Percentiles rank a stretch among this genome's conserved stretches.
Evolutionary conservation across 495 filamentous ascomycete genomes (phyloP).

Genomic region (Parathielavia hyrcaniae): DNA sequence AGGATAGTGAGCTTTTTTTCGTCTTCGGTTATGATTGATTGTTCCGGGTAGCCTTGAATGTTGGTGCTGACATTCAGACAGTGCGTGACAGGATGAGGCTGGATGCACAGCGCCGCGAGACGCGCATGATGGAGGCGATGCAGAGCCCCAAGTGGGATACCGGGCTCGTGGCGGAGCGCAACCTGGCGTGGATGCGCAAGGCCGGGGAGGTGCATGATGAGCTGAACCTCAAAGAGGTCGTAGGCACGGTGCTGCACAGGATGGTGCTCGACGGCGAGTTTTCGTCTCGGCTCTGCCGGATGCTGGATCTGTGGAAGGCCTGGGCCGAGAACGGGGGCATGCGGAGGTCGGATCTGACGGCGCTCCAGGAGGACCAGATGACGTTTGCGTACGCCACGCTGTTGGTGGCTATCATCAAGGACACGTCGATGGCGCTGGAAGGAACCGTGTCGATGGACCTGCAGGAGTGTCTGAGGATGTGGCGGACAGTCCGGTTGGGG

Average conservation of each 20-base stretch:
- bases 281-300: conserved; percentile 38
- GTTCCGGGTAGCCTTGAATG: neutral
- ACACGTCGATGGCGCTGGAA: conserved; percentile 42
- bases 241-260: conserved; percentile 46
- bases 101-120: conserved; percentile 39
- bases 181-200: conserved; percentile 42
- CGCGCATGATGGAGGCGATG: conserved; percentile 48
- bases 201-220: conserved; percentile 24
- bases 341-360: conserved; percentile 45
- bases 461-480: conserved; percentile 55
- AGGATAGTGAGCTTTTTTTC: conserved; percentile 35
- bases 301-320: conserved; percentile 52
- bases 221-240: conserved; percentile 35
- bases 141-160: conserved; percentile 52
- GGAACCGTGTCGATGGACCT: conserved; percentile 53
- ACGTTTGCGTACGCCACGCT: conserved; percentile 50
- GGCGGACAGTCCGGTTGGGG: conserved; percentile 53
- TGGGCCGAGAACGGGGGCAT: conserved; percentile 56
- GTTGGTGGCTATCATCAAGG: conserved; percentile 47
- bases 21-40: neutral
- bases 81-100: conserved; percentile 35
- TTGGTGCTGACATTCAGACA: conserved; percentile 16
- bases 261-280: conserved; percentile 50
- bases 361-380: conserved; percentile 39
- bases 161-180: conserved; percentile 45